Evolutionary conservation across 2,329 filamentous ascomycete species (phyloP), one percentile per base, ranked within the genome.

Genomic region (Penicillium sumatraense): DNA sequence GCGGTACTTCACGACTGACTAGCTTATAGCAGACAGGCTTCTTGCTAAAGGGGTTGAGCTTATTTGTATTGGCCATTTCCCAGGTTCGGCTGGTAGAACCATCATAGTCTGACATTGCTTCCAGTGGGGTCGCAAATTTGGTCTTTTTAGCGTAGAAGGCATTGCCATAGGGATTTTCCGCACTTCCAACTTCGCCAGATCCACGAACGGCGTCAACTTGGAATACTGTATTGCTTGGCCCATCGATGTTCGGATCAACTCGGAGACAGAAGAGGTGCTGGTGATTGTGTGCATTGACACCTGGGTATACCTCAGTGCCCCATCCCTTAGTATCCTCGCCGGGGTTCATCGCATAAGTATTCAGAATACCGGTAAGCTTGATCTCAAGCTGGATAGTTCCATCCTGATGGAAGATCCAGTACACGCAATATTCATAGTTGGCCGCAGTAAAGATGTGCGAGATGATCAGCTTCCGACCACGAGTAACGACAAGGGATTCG

Each of bases 381-480:
- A 96, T 90, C 72, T 96, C 92, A 10, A 93, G 88, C 77, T 96
- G 92, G 60, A 96, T 87, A 0, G 91, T 96, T 33, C 92, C 93
- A 65, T 96, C 93, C 74, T 95, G 91, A 72, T 93, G 90, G 78
- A 96, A 92, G 63, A 92, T 88, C 91, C 91, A 96, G 79, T 93
- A 88, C 6, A 86, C 82, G 68, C 87, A 89, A 75, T 97, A 97
- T 73, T 97, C 93, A 76, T 97, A 97, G 79, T 97, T 97, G 23
- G 93, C 93, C 0, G 93, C 93, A 0, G 93, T 97, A 77, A 97
- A 96, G 69, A 96, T 89, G 65, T 96, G 92, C 61, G 91, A 92
- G 62, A 97, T 83, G 69, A 96, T 83, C 54, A 97, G 84, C 72
- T 95, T 96, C 51, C 91, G 86, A 1, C 88, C 91, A 23, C 93